Percentiles rank a stretch among this genome's conserved stretches.
Evolutionary conservation across 495 filamentous ascomycete genomes (phyloP).

Genomic region (Neurospora terricola): DNA sequence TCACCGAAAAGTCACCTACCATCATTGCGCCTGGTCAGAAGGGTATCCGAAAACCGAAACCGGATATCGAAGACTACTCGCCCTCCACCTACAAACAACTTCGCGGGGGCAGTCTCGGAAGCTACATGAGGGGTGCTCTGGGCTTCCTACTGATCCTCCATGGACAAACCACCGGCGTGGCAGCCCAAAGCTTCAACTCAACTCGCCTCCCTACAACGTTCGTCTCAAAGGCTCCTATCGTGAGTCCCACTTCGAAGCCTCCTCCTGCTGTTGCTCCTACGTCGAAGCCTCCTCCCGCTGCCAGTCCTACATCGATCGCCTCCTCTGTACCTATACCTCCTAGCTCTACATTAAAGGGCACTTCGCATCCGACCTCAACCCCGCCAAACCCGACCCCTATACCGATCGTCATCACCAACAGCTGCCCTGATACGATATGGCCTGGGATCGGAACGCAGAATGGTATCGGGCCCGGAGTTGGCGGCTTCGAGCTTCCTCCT

Average conservation of each 20-base stretch:
- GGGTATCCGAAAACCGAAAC: neutral
- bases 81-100: neutral
- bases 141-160: neutral
- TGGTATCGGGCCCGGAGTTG: constrained; percentile 48
- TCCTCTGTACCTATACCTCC: neutral
- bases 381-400: constrained; percentile 19
- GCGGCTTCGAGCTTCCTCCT: constrained; percentile 53
- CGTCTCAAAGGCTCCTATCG: neutral
- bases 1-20: neutral
- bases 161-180: neutral
- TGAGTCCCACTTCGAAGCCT: neutral
- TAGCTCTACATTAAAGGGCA: neutral
- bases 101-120: neutral
- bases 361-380: constrained; percentile 1
- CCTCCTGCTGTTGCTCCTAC: neutral
- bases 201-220: neutral
- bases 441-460: constrained; percentile 60
- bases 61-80: neutral
- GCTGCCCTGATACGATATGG: constrained; percentile 56
- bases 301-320: neutral
- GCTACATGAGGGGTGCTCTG: neutral
- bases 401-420: constrained; percentile 51
- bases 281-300: neutral
- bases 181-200: neutral
- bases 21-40: neutral